Evolutionary conservation across 495 filamentous ascomycete genomes (phyloP).

Genomic region (Collariella sp.): DNA sequence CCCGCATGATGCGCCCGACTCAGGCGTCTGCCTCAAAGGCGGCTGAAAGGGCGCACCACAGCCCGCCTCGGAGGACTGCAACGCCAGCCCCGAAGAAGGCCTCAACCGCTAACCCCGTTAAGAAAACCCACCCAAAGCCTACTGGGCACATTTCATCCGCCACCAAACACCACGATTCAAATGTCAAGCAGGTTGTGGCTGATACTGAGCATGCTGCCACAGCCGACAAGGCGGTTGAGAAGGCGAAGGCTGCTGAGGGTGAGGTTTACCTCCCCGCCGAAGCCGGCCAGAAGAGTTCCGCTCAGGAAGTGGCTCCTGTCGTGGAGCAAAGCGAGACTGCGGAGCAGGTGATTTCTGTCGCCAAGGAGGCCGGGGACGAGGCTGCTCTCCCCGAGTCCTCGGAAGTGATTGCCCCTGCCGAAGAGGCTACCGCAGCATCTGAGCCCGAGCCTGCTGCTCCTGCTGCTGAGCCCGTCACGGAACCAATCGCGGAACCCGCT

Average conservation of each 20-base stretch:
- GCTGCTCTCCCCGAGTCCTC: not conserved
- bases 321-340: constrained; percentile 27
- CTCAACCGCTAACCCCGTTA: constrained; percentile 19
- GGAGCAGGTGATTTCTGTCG: constrained; percentile 21
- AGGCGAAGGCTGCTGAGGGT: not conserved
- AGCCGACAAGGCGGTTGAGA: constrained; percentile 20
- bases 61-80: constrained; percentile 33
- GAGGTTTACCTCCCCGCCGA: not conserved
- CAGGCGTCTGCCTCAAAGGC: constrained; percentile 68
- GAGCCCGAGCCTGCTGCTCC: too few relatives aligned
- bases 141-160: not conserved
- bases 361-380: constrained; percentile 17
- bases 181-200: constrained; percentile 13
- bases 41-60: constrained; percentile 53
- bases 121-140: constrained; percentile 22
- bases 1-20: constrained; percentile 89
- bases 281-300: constrained; percentile 7
- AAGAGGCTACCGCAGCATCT: not conserved
- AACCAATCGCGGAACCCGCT: too few relatives aligned
- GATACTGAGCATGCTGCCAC: constrained; percentile 16
- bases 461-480: too few relatives aligned
- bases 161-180: not conserved
- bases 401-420: not conserved
- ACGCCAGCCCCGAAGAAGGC: not conserved
- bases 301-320: constrained; percentile 24